Conservation (phyloP, 2,329 filamentous ascomycete species). For the Rutstroemia sp. region DNA sequence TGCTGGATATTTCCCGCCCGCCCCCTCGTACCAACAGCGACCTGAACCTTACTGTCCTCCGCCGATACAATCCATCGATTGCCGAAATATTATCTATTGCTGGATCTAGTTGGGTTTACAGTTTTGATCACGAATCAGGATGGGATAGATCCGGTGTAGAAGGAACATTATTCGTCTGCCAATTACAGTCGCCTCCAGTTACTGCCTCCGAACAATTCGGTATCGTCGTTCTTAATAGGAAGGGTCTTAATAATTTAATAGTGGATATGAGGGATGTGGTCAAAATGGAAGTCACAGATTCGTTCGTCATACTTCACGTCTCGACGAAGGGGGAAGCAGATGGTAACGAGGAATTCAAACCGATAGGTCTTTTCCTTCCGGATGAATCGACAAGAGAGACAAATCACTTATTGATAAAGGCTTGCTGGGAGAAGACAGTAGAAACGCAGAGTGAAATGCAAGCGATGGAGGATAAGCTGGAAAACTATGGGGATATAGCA, state of each 20-base stretch:
- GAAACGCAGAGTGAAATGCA: background rate
- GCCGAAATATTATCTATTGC: conserved; percentile 70
- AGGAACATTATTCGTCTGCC: conserved; percentile 83
- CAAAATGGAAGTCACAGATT: conserved; percentile 55
- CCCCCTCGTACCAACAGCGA: conserved; percentile 64
- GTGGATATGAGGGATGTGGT: conserved; percentile 54
- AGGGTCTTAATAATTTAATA: conserved; percentile 63
- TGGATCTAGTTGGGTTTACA: conserved; percentile 80
- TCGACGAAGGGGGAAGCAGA: conserved; percentile 1
- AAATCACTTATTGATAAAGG: conserved; percentile 23
- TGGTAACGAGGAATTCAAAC: conserved; percentile 25
- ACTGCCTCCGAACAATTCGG: conserved; percentile 37
- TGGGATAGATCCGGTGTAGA: conserved; percentile 88
- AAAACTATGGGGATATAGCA: conserved; percentile 13
- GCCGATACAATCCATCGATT: conserved; percentile 71
- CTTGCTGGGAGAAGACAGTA: conserved; percentile 19
- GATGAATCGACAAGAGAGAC: conserved; percentile 36
- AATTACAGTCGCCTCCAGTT: conserved; percentile 39
- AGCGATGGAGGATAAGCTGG: conserved; percentile 4
- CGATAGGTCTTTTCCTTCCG: conserved; percentile 50
- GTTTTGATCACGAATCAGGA: conserved; percentile 56
- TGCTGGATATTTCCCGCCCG: conserved; percentile 28
- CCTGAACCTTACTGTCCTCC: conserved; percentile 79
- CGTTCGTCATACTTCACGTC: conserved; percentile 42
- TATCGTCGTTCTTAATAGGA: conserved; percentile 68